Evolutionary conservation across 345 rosid genomes (phyloP).

Genomic region (Citrus cavaleriei): DNA sequence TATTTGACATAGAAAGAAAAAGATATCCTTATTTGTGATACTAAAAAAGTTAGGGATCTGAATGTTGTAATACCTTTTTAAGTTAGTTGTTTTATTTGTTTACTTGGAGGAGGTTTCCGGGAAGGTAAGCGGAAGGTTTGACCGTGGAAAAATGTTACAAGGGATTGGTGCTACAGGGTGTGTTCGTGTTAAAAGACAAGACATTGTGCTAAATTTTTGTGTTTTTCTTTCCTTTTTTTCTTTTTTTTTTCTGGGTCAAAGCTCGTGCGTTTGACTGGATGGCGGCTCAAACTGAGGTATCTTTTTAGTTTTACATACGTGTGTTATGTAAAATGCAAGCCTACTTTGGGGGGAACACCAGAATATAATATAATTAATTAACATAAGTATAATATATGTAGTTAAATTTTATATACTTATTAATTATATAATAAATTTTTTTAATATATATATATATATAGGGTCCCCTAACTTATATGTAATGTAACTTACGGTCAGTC

Average conservation of each 20-base stretch:
- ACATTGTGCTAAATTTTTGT: neutral
- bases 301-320: neutral
- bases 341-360: neutral
- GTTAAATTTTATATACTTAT: too few species aligned
- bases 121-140: constrained; percentile 20
- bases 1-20: too few species aligned
- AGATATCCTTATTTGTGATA: neutral
- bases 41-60: neutral
- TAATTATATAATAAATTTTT: too few species aligned
- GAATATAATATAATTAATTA: too few species aligned
- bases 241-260: constrained; percentile 18
- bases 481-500: too few species aligned
- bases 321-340: neutral
- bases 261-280: constrained; percentile 36
- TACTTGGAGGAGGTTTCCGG: constrained; percentile 10
- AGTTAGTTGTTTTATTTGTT: neutral
- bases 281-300: constrained; percentile 31
- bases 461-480: fast-evolving
- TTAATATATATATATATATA: too few species aligned
- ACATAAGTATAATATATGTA: too few species aligned
- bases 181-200: neutral
- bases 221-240: neutral
- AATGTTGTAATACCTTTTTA: neutral
- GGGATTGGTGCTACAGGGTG: neutral
- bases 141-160: constrained; percentile 12